Evolutionary conservation across 2,329 filamentous ascomycete species (phyloP).

Genomic region (Zymoseptoria ardabiliae): DNA sequence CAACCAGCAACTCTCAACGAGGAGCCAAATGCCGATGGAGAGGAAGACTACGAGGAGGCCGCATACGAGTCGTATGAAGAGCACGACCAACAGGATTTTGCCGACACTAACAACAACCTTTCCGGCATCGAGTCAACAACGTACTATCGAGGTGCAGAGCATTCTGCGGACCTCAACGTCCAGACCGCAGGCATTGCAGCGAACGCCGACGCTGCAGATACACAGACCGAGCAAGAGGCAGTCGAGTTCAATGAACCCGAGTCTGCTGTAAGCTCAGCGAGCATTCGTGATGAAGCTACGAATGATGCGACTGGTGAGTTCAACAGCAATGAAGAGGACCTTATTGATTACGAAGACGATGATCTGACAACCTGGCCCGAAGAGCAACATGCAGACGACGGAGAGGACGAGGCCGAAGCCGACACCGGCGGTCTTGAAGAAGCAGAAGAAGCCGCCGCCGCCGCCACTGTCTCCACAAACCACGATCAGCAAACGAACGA

Average conservation of each 20-base stretch:
- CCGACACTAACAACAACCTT: slow-evolving; percentile 2
- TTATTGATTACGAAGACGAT: slow-evolving; percentile 21
- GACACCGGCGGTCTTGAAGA: slow-evolving; percentile 7
- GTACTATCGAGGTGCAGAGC: neutral
- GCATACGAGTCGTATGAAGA: slow-evolving; percentile 9
- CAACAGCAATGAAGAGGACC: slow-evolving; percentile 9
- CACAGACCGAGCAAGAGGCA: slow-evolving; percentile 3
- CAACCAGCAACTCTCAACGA: neutral
- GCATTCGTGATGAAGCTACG: slow-evolving; percentile 16
- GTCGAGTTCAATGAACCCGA: slow-evolving; percentile 7
- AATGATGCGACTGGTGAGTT: slow-evolving; percentile 25
- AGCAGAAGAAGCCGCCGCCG: slow-evolving; percentile 3
- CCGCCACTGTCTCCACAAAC: neutral
- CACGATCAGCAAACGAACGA: neutral
- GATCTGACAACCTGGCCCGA: slow-evolving; percentile 18
- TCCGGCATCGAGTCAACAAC: slow-evolving; percentile 1
- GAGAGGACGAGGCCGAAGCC: slow-evolving; percentile 15
- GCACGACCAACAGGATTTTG: slow-evolving; percentile 11
- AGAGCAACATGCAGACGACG: slow-evolving; percentile 16
- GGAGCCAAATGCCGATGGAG: neutral
- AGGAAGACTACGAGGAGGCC: slow-evolving; percentile 4
- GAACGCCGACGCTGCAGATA: slow-evolving; percentile 2
- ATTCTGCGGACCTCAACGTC: neutral
- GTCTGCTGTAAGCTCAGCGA: slow-evolving; percentile 21
- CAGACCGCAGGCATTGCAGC: neutral